A percentile compares a stretch with the other conserved stretches of the same genome.
These are phyloP conservation scores for Apiospora marii DNA, from an alignment of 2,329 filamentous ascomycete genomes.

Conservation along the genomic window DNA sequence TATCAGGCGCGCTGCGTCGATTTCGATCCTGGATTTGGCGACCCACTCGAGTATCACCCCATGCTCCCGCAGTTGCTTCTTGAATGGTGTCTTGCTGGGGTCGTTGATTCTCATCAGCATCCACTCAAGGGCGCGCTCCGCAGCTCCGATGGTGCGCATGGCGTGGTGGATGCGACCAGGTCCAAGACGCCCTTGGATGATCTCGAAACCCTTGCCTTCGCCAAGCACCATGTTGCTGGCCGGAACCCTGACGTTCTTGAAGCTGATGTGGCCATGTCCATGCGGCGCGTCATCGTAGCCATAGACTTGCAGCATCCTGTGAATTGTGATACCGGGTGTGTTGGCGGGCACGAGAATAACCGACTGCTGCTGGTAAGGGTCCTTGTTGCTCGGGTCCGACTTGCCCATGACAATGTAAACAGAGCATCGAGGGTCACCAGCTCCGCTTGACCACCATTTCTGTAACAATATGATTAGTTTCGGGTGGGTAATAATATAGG, in stretches of 20 bases:
- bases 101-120: conserved; percentile 96
- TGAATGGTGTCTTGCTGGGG: conserved; percentile 87
- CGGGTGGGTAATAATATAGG: background rate
- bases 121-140: conserved; percentile 92
- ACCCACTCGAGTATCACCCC: conserved; percentile 96
- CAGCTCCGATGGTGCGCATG: conserved; percentile 92
- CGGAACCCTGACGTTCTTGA: conserved; percentile 90
- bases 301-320: conserved; percentile 93
- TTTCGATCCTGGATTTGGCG: conserved; percentile 89
- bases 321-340: conserved; percentile 86
- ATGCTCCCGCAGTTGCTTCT: conserved; percentile 85
- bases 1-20: conserved; percentile 87
- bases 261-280: conserved; percentile 91
- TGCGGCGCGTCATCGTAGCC: conserved; percentile 99
- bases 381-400: conserved; percentile 76
- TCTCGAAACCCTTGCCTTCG: conserved; percentile 94
- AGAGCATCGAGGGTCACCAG: conserved; percentile 89
- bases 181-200: conserved; percentile 95
- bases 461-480: conserved; percentile 44
- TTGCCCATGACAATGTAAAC: conserved; percentile 98
- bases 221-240: conserved; percentile 86
- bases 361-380: conserved; percentile 89
- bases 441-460: conserved; percentile 99
- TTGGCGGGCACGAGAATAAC: conserved; percentile 86
- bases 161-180: conserved; percentile 97